phyloP scores from a whole-genome alignment of 169 alveolate genomes.

The Amoebophrya sp. region DNA sequence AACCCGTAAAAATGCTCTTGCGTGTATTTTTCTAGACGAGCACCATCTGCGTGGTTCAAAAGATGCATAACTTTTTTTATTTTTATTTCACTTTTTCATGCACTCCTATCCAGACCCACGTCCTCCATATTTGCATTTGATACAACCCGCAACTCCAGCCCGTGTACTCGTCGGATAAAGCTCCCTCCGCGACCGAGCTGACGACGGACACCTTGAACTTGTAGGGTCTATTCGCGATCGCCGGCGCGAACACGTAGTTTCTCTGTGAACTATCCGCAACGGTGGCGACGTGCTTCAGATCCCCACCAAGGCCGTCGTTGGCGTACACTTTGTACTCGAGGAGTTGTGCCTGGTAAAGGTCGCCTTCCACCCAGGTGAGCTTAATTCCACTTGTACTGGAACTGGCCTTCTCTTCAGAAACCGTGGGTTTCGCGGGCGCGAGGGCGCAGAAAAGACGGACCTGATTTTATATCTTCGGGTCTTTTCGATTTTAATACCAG shows the following conservation, averaged over 20 bases:
- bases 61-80: no score
- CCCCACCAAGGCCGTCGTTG: neutral
- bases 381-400: neutral
- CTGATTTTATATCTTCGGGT: no score
- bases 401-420: neutral
- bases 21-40: no score
- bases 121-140: no score
- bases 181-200: neutral
- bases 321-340: slow-evolving; percentile 10
- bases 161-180: neutral
- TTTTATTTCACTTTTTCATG: no score
- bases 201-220: neutral
- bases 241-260: neutral
- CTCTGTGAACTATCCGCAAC: neutral
- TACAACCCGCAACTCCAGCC: no score
- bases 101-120: no score
- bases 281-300: neutral
- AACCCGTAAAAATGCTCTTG: no score
- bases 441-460: slow-evolving; percentile 17
- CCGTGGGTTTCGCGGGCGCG: neutral
- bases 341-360: slow-evolving; percentile 1
- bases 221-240: neutral
- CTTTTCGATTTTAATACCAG: no score
- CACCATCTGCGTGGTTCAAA: no score
- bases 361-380: slow-evolving; percentile 3